phyloP scores from a whole-genome alignment of 2,329 filamentous ascomycete genomes.

The Pseudopyricularia javanii region DNA sequence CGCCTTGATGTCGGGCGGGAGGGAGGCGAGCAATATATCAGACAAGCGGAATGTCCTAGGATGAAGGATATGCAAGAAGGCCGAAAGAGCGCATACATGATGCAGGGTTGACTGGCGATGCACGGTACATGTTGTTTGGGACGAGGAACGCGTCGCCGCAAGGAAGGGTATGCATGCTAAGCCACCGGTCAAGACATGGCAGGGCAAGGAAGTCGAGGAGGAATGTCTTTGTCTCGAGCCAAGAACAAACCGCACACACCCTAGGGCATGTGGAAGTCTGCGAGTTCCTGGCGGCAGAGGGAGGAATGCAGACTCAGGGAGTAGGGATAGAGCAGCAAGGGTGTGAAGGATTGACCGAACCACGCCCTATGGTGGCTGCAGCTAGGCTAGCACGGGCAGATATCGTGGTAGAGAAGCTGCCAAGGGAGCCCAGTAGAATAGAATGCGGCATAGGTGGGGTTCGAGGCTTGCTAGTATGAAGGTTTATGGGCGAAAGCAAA shows the following conservation, averaged over 20 bases:
- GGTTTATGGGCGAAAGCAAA: neutral
- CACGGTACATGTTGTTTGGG: neutral
- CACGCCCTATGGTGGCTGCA: neutral
- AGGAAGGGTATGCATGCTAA: neutral
- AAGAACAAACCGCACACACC: neutral
- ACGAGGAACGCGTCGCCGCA: neutral
- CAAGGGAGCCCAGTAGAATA: neutral
- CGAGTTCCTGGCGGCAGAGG: neutral
- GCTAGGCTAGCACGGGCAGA: neutral
- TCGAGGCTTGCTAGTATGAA: neutral
- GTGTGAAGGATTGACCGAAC: neutral
- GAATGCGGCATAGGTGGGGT: neutral
- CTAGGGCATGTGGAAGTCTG: neutral
- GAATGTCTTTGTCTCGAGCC: neutral
- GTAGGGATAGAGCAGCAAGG: neutral
- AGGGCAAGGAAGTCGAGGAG: neutral
- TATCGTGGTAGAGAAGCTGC: neutral
- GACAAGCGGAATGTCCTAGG: neutral
- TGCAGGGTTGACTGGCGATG: neutral
- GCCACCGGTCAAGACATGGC: neutral
- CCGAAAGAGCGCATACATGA: neutral
- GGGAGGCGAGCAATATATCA: neutral
- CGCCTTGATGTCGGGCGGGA: neutral
- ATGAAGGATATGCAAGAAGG: neutral
- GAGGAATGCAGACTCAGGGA: neutral